Conservation (phyloP, 2,329 filamentous ascomycete species). For the Clathrospora elynae region DNA sequence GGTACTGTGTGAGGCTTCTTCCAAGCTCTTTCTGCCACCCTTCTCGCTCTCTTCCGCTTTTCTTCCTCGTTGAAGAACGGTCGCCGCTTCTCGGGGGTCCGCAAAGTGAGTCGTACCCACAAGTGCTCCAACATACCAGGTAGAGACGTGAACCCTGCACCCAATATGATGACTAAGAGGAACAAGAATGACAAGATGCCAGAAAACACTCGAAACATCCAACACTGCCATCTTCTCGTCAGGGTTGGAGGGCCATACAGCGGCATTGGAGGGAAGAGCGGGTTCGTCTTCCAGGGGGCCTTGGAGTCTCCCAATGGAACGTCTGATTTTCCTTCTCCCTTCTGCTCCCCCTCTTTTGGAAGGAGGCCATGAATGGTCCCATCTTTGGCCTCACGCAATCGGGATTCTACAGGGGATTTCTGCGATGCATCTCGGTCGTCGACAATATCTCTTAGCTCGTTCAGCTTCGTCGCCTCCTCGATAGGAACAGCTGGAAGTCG, state of each 20-base stretch:
- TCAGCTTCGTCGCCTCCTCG: slow-evolving; percentile 72
- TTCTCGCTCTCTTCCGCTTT: slow-evolving; percentile 61
- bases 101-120: slow-evolving; percentile 61
- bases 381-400: slow-evolving; percentile 50
- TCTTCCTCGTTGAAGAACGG: slow-evolving; percentile 77
- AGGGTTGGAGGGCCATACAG: slow-evolving; percentile 76
- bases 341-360: slow-evolving; percentile 26
- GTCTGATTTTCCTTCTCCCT: slow-evolving; percentile 53
- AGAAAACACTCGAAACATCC: slow-evolving; percentile 68
- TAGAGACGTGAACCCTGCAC: slow-evolving; percentile 71
- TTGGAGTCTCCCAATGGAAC: slow-evolving; percentile 52
- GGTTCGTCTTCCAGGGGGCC: slow-evolving; percentile 73
- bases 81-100: slow-evolving; percentile 64
- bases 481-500: slow-evolving; percentile 71
- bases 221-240: slow-evolving; percentile 68
- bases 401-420: slow-evolving; percentile 31
- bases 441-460: slow-evolving; percentile 62
- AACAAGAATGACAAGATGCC: slow-evolving; percentile 80
- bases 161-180: slow-evolving; percentile 74
- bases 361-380: slow-evolving; percentile 49
- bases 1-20: slow-evolving; percentile 46
- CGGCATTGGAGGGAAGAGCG: slow-evolving; percentile 82
- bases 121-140: slow-evolving; percentile 57
- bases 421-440: slow-evolving; percentile 47
- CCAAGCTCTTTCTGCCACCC: slow-evolving; percentile 68